A percentile compares a stretch with the other conserved stretches of the same genome.
Conservation (phyloP, 768 basidiomycete genomes). For the Mycena pura region DNA sequence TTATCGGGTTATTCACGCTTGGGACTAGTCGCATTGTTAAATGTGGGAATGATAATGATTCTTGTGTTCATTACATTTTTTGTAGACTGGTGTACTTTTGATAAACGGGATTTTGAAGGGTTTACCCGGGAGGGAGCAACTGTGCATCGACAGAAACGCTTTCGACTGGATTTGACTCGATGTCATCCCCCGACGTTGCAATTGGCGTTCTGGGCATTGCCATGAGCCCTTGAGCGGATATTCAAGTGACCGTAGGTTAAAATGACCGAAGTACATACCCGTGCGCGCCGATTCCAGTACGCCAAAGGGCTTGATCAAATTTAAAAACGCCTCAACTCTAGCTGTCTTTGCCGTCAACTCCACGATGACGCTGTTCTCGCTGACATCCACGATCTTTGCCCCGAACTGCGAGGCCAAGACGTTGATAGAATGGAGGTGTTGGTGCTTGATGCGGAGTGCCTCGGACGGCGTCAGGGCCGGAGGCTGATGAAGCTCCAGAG, state of each 20-base stretch:
- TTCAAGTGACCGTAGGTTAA: too few species aligned
- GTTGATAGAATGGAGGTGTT: conserved; percentile 87
- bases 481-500: conserved; percentile 33
- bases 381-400: conserved; percentile 92
- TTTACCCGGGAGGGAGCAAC: conserved; percentile 91
- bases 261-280: conserved; percentile 67
- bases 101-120: neutral
- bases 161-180: conserved; percentile 43
- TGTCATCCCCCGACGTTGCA: conserved; percentile 61
- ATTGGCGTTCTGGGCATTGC: conserved; percentile 98
- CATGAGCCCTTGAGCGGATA: conserved; percentile 83
- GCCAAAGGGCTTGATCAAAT: conserved; percentile 91
- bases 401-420: conserved; percentile 88
- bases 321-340: conserved; percentile 92
- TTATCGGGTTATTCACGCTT: conserved; percentile 17
- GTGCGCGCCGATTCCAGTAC: conserved; percentile 94
- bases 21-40: conserved; percentile 6
- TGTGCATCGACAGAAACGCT: conserved; percentile 84
- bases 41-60: neutral
- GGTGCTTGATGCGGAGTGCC: conserved; percentile 87
- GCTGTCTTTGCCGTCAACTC: conserved; percentile 93
- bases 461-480: conserved; percentile 79
- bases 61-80: conserved; percentile 12
- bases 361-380: conserved; percentile 93
- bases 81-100: conserved; percentile 19